Evolutionary conservation across 169 alveolate species (phyloP), one percentile per base, ranked within the genome.

Genomic region (Babesia caballi): DNA sequence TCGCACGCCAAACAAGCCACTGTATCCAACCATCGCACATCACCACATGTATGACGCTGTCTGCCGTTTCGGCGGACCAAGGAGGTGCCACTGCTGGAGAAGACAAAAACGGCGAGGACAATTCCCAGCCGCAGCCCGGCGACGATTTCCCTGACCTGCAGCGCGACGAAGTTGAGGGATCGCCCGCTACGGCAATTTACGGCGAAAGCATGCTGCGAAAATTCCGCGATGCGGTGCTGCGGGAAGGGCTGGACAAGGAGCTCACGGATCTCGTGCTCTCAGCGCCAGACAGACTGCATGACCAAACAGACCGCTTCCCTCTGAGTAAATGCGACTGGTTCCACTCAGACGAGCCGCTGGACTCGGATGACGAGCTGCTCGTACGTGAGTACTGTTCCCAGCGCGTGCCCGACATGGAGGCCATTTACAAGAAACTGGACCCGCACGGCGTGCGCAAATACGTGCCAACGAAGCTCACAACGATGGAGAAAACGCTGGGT

Each of bases 311-410:
- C 15, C 3, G 17, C 21, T 1, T 63, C 25, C 61, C 60, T 6
- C 25, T 66, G 23, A 3, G 38, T n/a, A 56, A 76, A 41, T 65
- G 19, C 32, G 73, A 65, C 44, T 76, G 85, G 85, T 76, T 76
- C 36, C 15, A 51, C 27, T 8, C 28, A 12, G 85, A 76, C 59
- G 85, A 36, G 14, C 81, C 85, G 11, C 11, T 78, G 9, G 83
- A 78, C 28, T 67, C 87, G 8, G 66, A 70, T 0, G 87, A 78
- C 58, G 87, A 78, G 40, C 23, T 56, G 59, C 32, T 78, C 32
- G 15, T 28, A 11, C 66, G 63, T 21, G 87, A 78, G 42, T 68
- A 78, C 44, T 78, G 71, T 19, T 38, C 41, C 8, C 33, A 54
- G 25, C 28, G 40, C 12, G 50, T 53, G n/a, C 83, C 83, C n/a